phyloP scores from a whole-genome alignment of 306 rosid species.

The Acacia melanoxylon region DNA sequence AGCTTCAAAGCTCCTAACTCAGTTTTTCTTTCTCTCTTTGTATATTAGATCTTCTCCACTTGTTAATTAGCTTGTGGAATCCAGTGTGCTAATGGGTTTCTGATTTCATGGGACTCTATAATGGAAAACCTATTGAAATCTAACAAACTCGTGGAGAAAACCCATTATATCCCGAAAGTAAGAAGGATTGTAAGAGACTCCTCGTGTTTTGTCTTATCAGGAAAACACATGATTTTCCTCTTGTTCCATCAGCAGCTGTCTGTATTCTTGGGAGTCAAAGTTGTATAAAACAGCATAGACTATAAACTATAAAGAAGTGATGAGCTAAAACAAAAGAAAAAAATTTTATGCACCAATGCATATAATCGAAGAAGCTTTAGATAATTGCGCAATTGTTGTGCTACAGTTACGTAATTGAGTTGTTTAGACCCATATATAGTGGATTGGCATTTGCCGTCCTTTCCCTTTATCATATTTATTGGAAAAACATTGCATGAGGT shows the following conservation, averaged over 20 bases:
- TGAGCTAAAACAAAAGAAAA: neutral
- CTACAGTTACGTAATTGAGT: constrained; percentile 62
- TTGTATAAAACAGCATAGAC: no score
- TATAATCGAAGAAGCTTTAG: neutral
- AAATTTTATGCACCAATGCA: neutral
- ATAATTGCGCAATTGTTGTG: constrained; percentile 62
- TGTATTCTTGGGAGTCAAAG: no score
- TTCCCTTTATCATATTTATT: constrained; percentile 67
- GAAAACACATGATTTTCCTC: no score
- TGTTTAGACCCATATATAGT: constrained; percentile 58
- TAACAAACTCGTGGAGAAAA: constrained; percentile 30
- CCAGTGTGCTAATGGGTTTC: constrained; percentile 18
- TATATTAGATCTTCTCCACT: constrained; percentile 8
- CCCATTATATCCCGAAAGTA: neutral
- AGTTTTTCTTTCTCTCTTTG: neutral
- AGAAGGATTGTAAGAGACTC: no score
- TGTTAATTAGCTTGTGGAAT: constrained; percentile 15
- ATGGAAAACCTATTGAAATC: constrained; percentile 60
- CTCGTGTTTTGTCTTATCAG: no score
- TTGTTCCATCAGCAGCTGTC: no score
- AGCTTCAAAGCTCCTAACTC: constrained; percentile 19
- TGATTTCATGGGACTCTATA: constrained; percentile 54
- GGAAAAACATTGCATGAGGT: constrained; percentile 46
- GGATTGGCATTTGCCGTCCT: constrained; percentile 73
- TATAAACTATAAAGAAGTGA: neutral